These are phyloP conservation scores for Gracilaria domingensis DNA, from an alignment of 23 red algal species.

Conservation along the genomic window DNA sequence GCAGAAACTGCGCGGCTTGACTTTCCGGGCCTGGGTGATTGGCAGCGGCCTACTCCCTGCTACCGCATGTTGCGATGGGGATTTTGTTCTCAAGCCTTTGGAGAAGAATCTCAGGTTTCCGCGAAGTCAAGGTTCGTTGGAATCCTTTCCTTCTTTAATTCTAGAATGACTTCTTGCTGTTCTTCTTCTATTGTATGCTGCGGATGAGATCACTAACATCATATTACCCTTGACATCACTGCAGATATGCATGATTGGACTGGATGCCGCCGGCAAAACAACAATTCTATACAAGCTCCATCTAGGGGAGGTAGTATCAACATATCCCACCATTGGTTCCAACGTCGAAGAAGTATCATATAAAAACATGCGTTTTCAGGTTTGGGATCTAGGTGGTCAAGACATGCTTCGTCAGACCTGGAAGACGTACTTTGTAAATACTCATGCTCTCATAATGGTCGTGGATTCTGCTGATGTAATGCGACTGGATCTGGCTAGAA, in stretches of 20 bases:
- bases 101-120: slow-evolving; percentile 75
- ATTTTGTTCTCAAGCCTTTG: slow-evolving; percentile 72
- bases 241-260: slow-evolving; percentile 94
- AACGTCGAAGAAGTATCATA: slow-evolving; percentile 89
- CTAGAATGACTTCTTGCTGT: neutral
- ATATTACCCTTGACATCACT: neutral
- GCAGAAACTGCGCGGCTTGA: neutral
- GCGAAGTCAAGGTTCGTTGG: slow-evolving; percentile 77
- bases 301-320: slow-evolving; percentile 84
- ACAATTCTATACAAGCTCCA: slow-evolving; percentile 92
- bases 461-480: slow-evolving; percentile 85
- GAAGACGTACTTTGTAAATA: slow-evolving; percentile 91
- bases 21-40: neutral
- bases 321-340: slow-evolving; percentile 92
- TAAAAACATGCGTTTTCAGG: slow-evolving; percentile 81
- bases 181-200: neutral
- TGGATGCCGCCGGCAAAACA: slow-evolving; percentile 95
- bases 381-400: slow-evolving; percentile 97
- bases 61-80: slow-evolving; percentile 68
- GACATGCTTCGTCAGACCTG: slow-evolving; percentile 85
- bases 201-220: neutral
- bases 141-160: neutral
- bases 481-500: slow-evolving; percentile 78
- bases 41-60: neutral
- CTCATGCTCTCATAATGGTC: slow-evolving; percentile 93